Conservation (phyloP, 1,139 yeast genomes). For the Kodamaea sp. region DNA sequence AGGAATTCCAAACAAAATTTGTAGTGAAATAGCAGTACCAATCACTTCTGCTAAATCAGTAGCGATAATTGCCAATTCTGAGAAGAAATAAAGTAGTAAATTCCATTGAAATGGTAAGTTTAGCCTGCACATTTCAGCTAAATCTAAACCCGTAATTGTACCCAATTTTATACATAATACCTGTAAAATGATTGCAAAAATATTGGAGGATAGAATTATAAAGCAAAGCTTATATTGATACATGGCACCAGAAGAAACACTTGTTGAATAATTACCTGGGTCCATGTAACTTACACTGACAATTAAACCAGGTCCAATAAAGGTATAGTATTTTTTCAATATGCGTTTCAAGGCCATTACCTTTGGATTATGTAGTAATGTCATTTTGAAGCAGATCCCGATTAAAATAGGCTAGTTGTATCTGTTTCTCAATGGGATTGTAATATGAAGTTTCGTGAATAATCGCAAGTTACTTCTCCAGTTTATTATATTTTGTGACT, state of each 20-base stretch:
- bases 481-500: too few relatives aligned
- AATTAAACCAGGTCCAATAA: conserved; percentile 78
- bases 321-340: conserved; percentile 48
- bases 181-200: conserved; percentile 71
- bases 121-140: conserved; percentile 75
- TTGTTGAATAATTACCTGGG: conserved; percentile 79
- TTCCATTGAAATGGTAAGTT: conserved; percentile 60
- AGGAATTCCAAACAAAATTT: conserved; percentile 66
- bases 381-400: too few relatives aligned
- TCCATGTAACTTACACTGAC: conserved; percentile 79
- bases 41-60: conserved; percentile 92
- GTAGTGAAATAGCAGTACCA: conserved; percentile 74
- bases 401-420: too few relatives aligned
- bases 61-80: conserved; percentile 87
- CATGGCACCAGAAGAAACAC: conserved; percentile 75
- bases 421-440: too few relatives aligned
- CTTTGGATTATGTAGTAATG: too few relatives aligned
- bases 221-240: conserved; percentile 63
- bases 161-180: conserved; percentile 72
- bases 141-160: conserved; percentile 81
- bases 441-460: too few relatives aligned
- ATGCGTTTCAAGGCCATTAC: conserved; percentile 4
- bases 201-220: conserved; percentile 59
- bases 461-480: too few relatives aligned
- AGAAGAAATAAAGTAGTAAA: conserved; percentile 60